Evolutionary conservation across 306 rosid species (phyloP).

Genomic region (Glycine tomentella): DNA sequence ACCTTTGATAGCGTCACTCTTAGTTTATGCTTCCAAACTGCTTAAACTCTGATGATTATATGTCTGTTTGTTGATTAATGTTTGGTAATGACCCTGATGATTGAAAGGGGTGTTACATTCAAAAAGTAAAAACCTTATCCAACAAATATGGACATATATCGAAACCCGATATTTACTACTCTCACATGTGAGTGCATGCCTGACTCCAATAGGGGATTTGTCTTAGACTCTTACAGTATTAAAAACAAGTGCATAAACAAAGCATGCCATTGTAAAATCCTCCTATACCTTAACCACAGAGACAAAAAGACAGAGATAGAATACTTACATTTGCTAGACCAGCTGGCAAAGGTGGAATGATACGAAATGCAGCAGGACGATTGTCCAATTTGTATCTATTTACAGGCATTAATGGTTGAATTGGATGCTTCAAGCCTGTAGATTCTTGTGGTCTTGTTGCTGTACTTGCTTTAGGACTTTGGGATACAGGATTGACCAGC

Average conservation of each 20-base stretch:
- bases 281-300: not conserved
- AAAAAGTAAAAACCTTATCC: too few relatives aligned
- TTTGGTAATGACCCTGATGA: too few relatives aligned
- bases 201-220: too few relatives aligned
- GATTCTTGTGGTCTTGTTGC: constrained; percentile 58
- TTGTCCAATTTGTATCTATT: constrained; percentile 85
- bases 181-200: too few relatives aligned
- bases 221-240: not conserved
- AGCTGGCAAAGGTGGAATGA: constrained; percentile 79
- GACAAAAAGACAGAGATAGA: constrained; percentile 27
- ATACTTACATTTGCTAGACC: constrained; percentile 82
- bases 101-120: too few relatives aligned
- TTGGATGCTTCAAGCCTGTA: constrained; percentile 63
- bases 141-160: too few relatives aligned
- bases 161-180: too few relatives aligned
- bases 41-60: too few relatives aligned
- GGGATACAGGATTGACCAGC: constrained; percentile 49
- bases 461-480: constrained; percentile 70
- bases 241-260: constrained; percentile 5
- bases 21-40: too few relatives aligned
- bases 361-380: constrained; percentile 78
- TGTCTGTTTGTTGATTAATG: too few relatives aligned
- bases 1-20: too few relatives aligned
- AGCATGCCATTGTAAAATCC: constrained; percentile 11
- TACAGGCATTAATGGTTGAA: constrained; percentile 58